phyloP scores from a whole-genome alignment of 169 alveolate genomes.

The Cytauxzoon felis region DNA sequence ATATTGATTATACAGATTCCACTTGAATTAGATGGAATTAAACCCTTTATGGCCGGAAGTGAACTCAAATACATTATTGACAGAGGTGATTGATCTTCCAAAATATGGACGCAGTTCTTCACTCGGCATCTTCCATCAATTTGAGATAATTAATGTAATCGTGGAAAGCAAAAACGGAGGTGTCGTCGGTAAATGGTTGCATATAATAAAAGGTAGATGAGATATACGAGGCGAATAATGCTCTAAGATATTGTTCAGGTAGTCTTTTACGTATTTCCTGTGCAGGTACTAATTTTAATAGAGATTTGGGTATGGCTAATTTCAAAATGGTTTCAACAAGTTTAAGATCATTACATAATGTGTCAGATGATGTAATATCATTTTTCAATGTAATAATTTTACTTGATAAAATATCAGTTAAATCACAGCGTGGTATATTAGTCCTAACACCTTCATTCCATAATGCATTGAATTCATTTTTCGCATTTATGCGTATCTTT shows the following conservation, averaged over 20 bases:
- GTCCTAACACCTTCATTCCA: constrained; percentile 76
- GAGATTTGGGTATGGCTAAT: constrained; percentile 65
- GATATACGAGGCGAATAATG: constrained; percentile 73
- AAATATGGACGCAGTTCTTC: too few relatives aligned
- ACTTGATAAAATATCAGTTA: constrained; percentile 72
- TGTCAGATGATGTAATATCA: constrained; percentile 63
- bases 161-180: constrained; percentile 76
- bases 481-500: constrained; percentile 64
- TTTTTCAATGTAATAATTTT: constrained; percentile 71
- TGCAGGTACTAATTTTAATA: constrained; percentile 60
- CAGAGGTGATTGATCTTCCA: constrained; percentile 8
- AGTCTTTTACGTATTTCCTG: constrained; percentile 67
- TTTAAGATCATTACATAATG: constrained; percentile 67
- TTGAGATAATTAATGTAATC: constrained; percentile 67
- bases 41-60: constrained; percentile 68
- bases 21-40: constrained; percentile 56
- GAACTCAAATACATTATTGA: constrained; percentile 4
- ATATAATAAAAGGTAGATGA: constrained; percentile 77
- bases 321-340: constrained; percentile 33
- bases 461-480: constrained; percentile 65
- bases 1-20: constrained; percentile 24
- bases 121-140: too few relatives aligned
- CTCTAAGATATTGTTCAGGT: constrained; percentile 70
- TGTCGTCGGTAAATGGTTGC: constrained; percentile 71
- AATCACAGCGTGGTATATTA: constrained; percentile 73